Base-by-base conservation (phyloP, 345 rosid species). In the Euclidium syriacum region DNA sequence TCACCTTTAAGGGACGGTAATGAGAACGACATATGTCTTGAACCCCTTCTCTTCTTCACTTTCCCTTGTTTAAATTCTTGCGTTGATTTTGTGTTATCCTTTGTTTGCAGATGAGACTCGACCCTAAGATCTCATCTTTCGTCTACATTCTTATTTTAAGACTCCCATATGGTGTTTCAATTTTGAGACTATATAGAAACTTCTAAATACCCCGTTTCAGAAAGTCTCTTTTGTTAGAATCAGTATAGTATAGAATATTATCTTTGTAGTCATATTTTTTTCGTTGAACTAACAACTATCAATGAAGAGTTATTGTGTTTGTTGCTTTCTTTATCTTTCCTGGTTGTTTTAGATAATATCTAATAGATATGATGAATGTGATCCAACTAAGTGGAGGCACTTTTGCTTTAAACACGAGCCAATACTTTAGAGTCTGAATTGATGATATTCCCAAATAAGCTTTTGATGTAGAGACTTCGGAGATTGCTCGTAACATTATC, bases 221-320 rank as follows among this genome's bases (percentile, higher is more conserved):
- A 72, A 91, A 91, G 78, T 88, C 98, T 61, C 96, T 81, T 68
- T 91, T 96, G 35, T 84, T 88, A 17, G 91, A 84, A 64, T 91
- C 96, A 3, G 95, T 88, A 51, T n/a, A n/a, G n/a, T n/a, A n/a
- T 75, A 81, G 32, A 84, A 85, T 20, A 49, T 73, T 64, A 83
- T 84, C 40, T 83, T 52, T 17, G 90, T 91, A 30, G 34, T 88
- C 95, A 91, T 85, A 71, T 70, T 1, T 73, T 82, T 7, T 64
- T 71, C 55, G 43, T 64, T 19, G 74, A 64, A 72, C 40, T 74
- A 46, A n/a, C n/a, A 69, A 57, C 24, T n/a, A n/a, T 44, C 44
- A 14, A 63, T 62, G 68, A 51, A 36, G 74, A 29, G 36, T 36
- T 12, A 7, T 4, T 70, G 58, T 35, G 62, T 54, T 54, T 70